These are phyloP conservation scores for Trichoderma sp. DNA, from an alignment of 2,329 filamentous ascomycete genomes.

Conservation along the genomic window DNA sequence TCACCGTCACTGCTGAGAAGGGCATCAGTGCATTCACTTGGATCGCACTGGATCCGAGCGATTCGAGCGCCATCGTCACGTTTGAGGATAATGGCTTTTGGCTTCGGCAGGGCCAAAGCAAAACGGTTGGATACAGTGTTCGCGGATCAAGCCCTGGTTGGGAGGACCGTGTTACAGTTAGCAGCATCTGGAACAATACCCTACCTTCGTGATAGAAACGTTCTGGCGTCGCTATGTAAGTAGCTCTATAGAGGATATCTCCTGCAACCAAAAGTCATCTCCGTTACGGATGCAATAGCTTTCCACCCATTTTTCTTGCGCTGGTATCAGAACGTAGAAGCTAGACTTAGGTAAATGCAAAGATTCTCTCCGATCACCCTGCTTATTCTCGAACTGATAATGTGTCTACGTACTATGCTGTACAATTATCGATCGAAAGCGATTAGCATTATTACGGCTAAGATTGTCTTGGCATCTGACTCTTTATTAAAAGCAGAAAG, in stretches of 20 bases:
- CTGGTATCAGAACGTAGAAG: not conserved
- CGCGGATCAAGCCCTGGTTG: constrained; percentile 11
- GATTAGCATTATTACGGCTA: not conserved
- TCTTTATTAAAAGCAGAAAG: not conserved
- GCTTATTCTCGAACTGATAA: not conserved
- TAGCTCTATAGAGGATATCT: not conserved
- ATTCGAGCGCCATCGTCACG: constrained; percentile 5
- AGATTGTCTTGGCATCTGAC: not conserved
- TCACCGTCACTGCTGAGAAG: constrained; percentile 12
- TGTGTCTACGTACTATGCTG: not conserved
- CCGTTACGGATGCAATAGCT: not conserved
- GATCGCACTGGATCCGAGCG: constrained; percentile 8
- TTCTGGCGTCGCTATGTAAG: not conserved
- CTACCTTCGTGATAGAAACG: not conserved
- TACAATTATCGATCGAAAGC: not conserved
- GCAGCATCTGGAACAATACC: constrained; percentile 17
- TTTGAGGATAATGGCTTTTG: constrained; percentile 20
- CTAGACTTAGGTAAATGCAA: not conserved
- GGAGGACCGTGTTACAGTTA: constrained; percentile 14
- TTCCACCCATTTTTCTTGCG: not conserved
- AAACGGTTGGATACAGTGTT: constrained; percentile 2
- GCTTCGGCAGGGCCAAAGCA: constrained; percentile 11
- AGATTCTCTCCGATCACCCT: not conserved
- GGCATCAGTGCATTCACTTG: constrained; percentile 15
- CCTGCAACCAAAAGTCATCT: not conserved